Evolutionary conservation across 306 rosid species (phyloP).

Genomic region (Abrus pulchellus): DNA sequence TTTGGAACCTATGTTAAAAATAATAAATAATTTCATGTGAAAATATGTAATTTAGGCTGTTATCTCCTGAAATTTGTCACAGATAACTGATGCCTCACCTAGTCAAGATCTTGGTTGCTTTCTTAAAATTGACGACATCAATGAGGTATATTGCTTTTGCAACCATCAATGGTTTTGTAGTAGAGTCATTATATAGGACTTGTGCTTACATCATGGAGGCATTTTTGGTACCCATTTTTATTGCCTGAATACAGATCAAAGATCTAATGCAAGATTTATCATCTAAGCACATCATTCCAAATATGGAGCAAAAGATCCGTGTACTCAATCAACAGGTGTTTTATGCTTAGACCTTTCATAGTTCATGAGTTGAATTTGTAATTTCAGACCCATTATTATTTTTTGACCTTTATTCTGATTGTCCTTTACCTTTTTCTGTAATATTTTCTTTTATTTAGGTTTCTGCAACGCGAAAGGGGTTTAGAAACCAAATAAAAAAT

Average conservation of each 20-base stretch:
- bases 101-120: constrained; percentile 74
- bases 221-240: constrained; percentile 56
- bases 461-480: constrained; percentile 92
- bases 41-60: constrained; percentile 52
- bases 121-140: constrained; percentile 74
- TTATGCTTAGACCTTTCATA: constrained; percentile 17
- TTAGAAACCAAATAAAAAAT: constrained; percentile 92
- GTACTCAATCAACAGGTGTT: constrained; percentile 91
- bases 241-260: constrained; percentile 72
- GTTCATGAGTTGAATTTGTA: constrained; percentile 35
- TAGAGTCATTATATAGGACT: constrained; percentile 35
- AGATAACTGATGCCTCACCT: constrained; percentile 70
- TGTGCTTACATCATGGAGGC: constrained; percentile 49
- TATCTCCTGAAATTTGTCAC: constrained; percentile 57
- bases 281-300: constrained; percentile 88
- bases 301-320: constrained; percentile 95
- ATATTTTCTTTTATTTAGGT: constrained; percentile 64
- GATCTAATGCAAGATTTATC: constrained; percentile 89
- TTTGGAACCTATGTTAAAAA: constrained; percentile 32
- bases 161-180: constrained; percentile 32
- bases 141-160: constrained; percentile 64
- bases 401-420: constrained; percentile 41
- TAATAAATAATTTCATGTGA: constrained; percentile 6
- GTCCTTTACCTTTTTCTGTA: constrained; percentile 36
- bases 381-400: constrained; percentile 24